Conservation (phyloP, 2,329 filamentous ascomycete species). For the Periconia sp. region DNA sequence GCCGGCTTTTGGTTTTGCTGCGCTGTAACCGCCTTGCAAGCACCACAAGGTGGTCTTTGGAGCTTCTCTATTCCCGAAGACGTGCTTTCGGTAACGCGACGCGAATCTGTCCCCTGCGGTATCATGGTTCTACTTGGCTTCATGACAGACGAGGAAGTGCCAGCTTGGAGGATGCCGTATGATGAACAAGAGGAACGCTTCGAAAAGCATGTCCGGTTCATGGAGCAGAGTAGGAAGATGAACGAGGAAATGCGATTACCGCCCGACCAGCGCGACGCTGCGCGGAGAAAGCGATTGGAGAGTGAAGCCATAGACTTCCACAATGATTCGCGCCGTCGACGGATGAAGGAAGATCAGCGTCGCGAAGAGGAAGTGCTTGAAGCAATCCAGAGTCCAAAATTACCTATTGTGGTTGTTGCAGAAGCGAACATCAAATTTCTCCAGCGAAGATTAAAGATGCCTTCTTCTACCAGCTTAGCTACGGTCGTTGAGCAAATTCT, state of each 20-base stretch:
- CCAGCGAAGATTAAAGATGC: constrained; percentile 11
- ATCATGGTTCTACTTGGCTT: constrained; percentile 62
- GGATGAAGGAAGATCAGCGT: constrained; percentile 21
- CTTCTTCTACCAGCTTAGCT: constrained; percentile 4
- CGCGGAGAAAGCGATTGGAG: constrained; percentile 19
- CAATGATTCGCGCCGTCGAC: constrained; percentile 16
- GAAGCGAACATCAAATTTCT: constrained; percentile 24
- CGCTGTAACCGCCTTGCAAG: constrained; percentile 61
- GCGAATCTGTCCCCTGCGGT: constrained; percentile 64
- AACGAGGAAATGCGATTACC: constrained; percentile 25
- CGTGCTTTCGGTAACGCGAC: constrained; percentile 58
- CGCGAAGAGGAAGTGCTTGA: constrained; percentile 23
- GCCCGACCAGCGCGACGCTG: constrained; percentile 21
- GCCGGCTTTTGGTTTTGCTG: constrained; percentile 64
- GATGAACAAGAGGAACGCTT: constrained; percentile 23
- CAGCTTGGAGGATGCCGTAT: constrained; percentile 57
- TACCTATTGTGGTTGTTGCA: constrained; percentile 24
- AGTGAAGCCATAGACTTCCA: constrained; percentile 24
- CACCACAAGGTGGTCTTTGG: constrained; percentile 63
- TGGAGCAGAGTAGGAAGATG: constrained; percentile 19
- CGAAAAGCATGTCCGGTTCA: constrained; percentile 25
- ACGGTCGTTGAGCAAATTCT: constrained; percentile 26
- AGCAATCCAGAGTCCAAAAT: constrained; percentile 24
- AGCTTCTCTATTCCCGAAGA: constrained; percentile 64
- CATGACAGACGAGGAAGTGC: constrained; percentile 59